Evolutionary conservation across 192 early-diverging fungal genomes (phyloP), one percentile per base, ranked within the genome.

Genomic region (Coemansia sp.): DNA sequence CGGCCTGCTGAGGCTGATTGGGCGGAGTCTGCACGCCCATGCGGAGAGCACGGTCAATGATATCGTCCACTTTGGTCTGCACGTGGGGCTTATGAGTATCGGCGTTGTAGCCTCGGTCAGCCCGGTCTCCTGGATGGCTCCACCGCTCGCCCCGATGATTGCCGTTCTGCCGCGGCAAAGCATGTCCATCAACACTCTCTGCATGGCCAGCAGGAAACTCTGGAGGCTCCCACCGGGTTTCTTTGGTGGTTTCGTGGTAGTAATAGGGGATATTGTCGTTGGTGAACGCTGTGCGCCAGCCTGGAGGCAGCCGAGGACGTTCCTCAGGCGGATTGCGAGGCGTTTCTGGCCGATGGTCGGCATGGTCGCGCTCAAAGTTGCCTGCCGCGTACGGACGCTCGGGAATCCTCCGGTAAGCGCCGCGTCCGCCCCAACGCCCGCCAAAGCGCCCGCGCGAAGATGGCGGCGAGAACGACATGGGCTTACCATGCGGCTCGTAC

Each of bases 171-270:
- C 34, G 15, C 34, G 4, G 20, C 16, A 9, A 21, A 1, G 50
- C 6, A 36, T 51, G 36, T 17, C 50, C 50, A 23, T 17, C 20
- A n/a, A 6, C 34, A 21, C 6, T 36, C 18, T 37, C 40, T 16
- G 18, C 30, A 20, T 37, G 39, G 15, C 11, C 15, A 32, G 16
- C 2, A 11, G 30, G 34, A 14, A 61, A 60, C 11, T 68, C 31
- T 0, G 78, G 78, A 28, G 62, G 60, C 16, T 80, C 62, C 78
- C 78, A 80, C 31, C 60, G 64, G 5, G 78, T 75, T 43, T 66
- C 51, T 50, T 73, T 74, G 18, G 78, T 75, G 5, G 57, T 45
- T n/a, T 60, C 72, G 30, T 80, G 71, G 48, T 80, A 80, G 38
- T 80, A 80, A 44, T 80, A 80, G 10, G 58, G 45, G 31, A 49